These are phyloP conservation scores for Suhomyces terraborum DNA, from an alignment of 1,139 yeast species.

Conservation along the genomic window DNA sequence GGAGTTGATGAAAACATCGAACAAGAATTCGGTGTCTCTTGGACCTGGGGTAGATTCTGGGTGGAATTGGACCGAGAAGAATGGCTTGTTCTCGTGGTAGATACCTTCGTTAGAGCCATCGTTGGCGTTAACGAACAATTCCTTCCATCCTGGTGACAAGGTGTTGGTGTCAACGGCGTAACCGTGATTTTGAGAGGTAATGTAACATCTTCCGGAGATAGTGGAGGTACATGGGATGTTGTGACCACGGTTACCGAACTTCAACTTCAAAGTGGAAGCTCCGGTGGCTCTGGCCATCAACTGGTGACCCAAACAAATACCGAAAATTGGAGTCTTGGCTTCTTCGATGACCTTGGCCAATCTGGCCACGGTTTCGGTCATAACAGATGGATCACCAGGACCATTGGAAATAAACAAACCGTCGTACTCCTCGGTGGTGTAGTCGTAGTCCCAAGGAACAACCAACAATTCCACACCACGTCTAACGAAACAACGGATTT, in stretches of 20 bases:
- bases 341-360: conserved; percentile 58
- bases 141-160: conserved; percentile 83
- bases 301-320: conserved; percentile 99
- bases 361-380: conserved; percentile 64
- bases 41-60: conserved; percentile 99
- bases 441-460: conserved; percentile 95
- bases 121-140: conserved; percentile 91
- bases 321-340: conserved; percentile 81
- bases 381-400: conserved; percentile 97
- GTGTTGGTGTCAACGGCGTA: conserved; percentile 88
- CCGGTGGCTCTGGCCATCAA: conserved; percentile 95
- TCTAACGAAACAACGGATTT: conserved; percentile 92
- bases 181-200: conserved; percentile 99
- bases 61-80: conserved; percentile 98
- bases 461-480: conserved; percentile 96
- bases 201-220: conserved; percentile 94
- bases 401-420: conserved; percentile 97
- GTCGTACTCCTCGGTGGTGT: conserved; percentile 75
- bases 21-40: conserved; percentile 95
- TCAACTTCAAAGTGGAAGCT: conserved; percentile 86
- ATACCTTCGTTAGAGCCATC: conserved; percentile 99
- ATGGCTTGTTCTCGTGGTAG: conserved; percentile 83
- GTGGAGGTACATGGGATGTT: conserved; percentile 97
- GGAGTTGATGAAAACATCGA: conserved; percentile 87
- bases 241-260: conserved; percentile 99